Base-by-base conservation (phyloP, 768 basidiomycete species). In the Lactarius evosmus region DNA sequence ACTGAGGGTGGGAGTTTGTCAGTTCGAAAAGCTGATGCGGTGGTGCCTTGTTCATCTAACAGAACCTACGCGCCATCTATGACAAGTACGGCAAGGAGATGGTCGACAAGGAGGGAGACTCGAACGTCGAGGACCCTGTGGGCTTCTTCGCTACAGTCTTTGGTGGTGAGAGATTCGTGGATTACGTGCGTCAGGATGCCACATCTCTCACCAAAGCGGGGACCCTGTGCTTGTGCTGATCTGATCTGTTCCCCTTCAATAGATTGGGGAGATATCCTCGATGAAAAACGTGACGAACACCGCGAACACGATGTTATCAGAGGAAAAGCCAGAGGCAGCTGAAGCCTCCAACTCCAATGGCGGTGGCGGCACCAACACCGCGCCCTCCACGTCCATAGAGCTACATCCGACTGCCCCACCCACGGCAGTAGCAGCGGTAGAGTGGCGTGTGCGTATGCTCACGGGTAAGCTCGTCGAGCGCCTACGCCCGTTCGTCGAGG, bases 61-160 rank as follows among this genome's bases (percentile, higher is more conserved):
- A 91, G 83, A 92, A 98, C 78, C 74, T 89, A 49, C 85, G 96
- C 51, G 84, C 85, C 0, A 89, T 94, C 25, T 99, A 99, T 72
- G 95, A 99, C 75, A 94, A 93, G 79, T 88, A 96, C 78, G 97
- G 97, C 50, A 93, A 91, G 76, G 83, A 85, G 56, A 92, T 90
- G 84, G 92, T 82, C 62, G 90, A 91, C 74, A 89, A 87, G 71
- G 90, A 92, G 70, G 87, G 89, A n/a, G 83, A 80, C 17, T 72
- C 83, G 51, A 86, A 81, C 44, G 89, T 95, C 83, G 90, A 93
- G 52, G 95, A 99, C 71, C 94, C 97, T 3, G 88, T 91, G 40
- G 89, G 91, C 63, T 91, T 99, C 80, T 99, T 99, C 72, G 89
- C 92, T n/a, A 89, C 91, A 71, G 91, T 98, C 17, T 99, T 99